Evolutionary conservation across 176 grass and related monocot species (phyloP), one percentile per base, ranked within the genome.

Genomic region (Zizania latifolia): DNA sequence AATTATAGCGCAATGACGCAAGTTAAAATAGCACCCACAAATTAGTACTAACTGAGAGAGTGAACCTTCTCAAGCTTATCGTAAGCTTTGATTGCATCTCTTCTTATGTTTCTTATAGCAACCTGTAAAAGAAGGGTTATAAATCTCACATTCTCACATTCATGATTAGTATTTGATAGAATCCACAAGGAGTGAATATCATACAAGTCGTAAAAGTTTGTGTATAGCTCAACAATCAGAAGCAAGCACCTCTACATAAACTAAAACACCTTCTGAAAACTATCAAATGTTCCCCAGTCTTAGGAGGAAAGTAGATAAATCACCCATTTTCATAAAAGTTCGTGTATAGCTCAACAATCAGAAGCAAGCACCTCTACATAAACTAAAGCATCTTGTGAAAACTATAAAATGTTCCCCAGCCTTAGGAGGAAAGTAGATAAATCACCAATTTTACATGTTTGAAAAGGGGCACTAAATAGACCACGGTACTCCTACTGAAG

Each of bases 21-120:
- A 50, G 82, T 22, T 45, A 79, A 14, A 37, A 78, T 15, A 39
- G 54, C 12, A 4, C 26, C 23, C 11, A 50, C 5, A 72, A 46
- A 65, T 38, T 50, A 66, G 24, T 66, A 46, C 19, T 48, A 77
- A 63, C 19, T 72, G 35, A 91, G 65, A 80, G 34, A 53, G 39
- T 66, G 82, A 87, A 99, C 95, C 89, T 99, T 99, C 86, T 94
- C 79, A n/a, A 99, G 91, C 82, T 99, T 99, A 51, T 92, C 84
- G 36, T 98, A 99, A 62, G 89, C 76, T 89, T 99, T 99, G 50
- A 94, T 94, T 32, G 95, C 88, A 76, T 94, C 91, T 86, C 91
- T 87, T 79, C 91, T 87, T 79, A 99, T 82, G 86, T 92, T 96
- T 79, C 95, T 99, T 82, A 99, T 77, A 84, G 89, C 86, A 58